A percentile compares a stretch with the other conserved stretches of the same genome.
Conservation (phyloP, 495 filamentous ascomycete species). For the Xylaria venustula region DNA sequence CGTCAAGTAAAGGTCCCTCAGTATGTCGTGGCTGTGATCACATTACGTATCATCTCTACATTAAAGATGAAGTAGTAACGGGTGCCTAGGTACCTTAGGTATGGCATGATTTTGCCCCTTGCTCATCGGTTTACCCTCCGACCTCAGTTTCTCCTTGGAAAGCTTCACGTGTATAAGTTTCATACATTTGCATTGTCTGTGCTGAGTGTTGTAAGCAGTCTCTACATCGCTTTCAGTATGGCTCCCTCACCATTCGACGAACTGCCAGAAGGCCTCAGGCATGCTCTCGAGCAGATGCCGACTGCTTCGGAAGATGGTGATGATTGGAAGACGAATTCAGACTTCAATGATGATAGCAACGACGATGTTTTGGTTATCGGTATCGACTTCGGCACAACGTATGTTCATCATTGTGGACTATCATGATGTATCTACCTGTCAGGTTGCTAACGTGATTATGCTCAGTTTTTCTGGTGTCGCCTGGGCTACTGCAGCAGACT, state of each 20-base stretch:
- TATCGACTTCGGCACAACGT: conserved; percentile 28
- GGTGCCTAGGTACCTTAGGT: not conserved
- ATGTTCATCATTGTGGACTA: not conserved
- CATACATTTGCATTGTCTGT: not conserved
- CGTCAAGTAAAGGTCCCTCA: too few relatives aligned
- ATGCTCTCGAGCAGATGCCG: too few relatives aligned
- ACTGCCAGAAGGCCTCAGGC: not conserved
- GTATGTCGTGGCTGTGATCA: too few relatives aligned
- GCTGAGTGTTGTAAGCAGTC: too few relatives aligned
- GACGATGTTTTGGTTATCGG: conserved; percentile 7
- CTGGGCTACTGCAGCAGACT: not conserved
- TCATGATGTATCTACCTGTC: not conserved
- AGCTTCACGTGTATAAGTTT: too few relatives aligned
- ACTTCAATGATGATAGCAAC: not conserved
- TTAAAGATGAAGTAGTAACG: too few relatives aligned
- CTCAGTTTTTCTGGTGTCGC: not conserved
- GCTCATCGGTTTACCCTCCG: too few relatives aligned
- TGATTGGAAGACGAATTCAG: too few relatives aligned
- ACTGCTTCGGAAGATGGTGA: too few relatives aligned
- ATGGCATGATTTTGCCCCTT: too few relatives aligned
- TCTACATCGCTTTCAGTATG: not conserved
- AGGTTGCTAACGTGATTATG: not conserved
- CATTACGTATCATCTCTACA: too few relatives aligned
- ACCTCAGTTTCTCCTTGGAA: too few relatives aligned
- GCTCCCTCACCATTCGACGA: not conserved